Evolutionary conservation across 2,329 filamentous ascomycete genomes (phyloP).

Genomic region (Fusarium pininemorale): DNA sequence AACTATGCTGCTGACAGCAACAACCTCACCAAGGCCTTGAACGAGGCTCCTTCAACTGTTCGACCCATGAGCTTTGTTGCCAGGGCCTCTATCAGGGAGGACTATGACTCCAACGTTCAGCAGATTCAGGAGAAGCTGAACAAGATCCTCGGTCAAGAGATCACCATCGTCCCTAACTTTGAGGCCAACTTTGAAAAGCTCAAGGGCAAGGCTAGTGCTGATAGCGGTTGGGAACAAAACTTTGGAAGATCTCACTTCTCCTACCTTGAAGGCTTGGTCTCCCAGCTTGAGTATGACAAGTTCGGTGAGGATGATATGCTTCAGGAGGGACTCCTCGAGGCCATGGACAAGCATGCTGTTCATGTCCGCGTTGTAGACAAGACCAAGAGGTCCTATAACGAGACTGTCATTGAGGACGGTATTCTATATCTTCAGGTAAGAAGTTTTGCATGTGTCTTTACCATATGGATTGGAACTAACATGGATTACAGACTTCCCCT

Average conservation of each 20-base stretch:
- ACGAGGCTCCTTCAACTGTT: conserved; percentile 50
- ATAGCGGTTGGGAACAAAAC: conserved; percentile 53
- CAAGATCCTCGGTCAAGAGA: conserved; percentile 51
- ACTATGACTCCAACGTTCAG: conserved; percentile 56
- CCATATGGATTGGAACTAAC: neutral
- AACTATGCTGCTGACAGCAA: conserved; percentile 48
- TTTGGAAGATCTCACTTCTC: conserved; percentile 52
- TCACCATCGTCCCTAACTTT: conserved; percentile 59
- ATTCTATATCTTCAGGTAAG: conserved; percentile 60
- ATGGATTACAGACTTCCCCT: conserved; percentile 44
- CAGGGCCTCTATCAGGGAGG: conserved; percentile 52
- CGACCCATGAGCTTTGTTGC: conserved; percentile 54
- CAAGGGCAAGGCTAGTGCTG: conserved; percentile 40
- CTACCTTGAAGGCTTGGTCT: conserved; percentile 58
- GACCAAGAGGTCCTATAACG: conserved; percentile 53
- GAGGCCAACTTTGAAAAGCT: conserved; percentile 55
- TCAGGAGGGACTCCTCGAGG: conserved; percentile 59
- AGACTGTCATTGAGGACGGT: conserved; percentile 59
- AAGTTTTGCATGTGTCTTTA: neutral
- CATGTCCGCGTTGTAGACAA: conserved; percentile 59
- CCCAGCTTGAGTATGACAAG: conserved; percentile 54
- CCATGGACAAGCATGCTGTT: conserved; percentile 53
- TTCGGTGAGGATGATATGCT: conserved; percentile 60
- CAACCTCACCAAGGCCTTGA: conserved; percentile 56
- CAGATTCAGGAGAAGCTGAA: conserved; percentile 51